Percentiles rank a stretch among this genome's conserved stretches.
Conservation (phyloP, 371 early-diverging fungal species). For the Choanephora cucurbitarum region DNA sequence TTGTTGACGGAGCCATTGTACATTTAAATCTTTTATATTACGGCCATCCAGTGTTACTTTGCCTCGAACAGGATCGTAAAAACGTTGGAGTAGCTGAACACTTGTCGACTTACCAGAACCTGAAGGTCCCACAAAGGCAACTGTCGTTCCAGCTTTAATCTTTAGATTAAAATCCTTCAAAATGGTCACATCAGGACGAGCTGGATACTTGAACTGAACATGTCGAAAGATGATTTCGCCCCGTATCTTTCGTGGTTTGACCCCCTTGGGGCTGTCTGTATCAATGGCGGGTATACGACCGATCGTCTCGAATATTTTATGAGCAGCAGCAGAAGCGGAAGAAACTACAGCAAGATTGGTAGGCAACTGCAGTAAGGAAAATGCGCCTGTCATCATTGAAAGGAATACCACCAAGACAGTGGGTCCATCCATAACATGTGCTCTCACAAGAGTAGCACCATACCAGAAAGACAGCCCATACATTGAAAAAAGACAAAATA, state of each 20-base stretch:
- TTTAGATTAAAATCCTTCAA: slow-evolving; percentile 57
- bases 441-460: slow-evolving; percentile 59
- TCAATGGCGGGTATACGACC: slow-evolving; percentile 75
- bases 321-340: slow-evolving; percentile 68
- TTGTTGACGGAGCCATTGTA: slow-evolving; percentile 57
- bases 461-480: slow-evolving; percentile 82
- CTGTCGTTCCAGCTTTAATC: slow-evolving; percentile 61
- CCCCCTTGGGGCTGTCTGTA: slow-evolving; percentile 43
- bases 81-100: slow-evolving; percentile 62
- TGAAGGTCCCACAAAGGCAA: slow-evolving; percentile 69
- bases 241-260: slow-evolving; percentile 23
- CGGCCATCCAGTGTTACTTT: slow-evolving; percentile 58
- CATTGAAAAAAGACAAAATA: slow-evolving; percentile 60
- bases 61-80: slow-evolving; percentile 64
- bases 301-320: slow-evolving; percentile 71
- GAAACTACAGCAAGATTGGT: slow-evolving; percentile 64
- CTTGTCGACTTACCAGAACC: slow-evolving; percentile 74
- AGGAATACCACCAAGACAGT: slow-evolving; percentile 69
- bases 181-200: slow-evolving; percentile 58
- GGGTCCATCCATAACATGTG: slow-evolving; percentile 50
- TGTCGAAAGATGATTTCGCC: slow-evolving; percentile 63
- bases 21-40: slow-evolving; percentile 51
- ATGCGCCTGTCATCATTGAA: slow-evolving; percentile 66
- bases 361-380: slow-evolving; percentile 43
- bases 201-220: slow-evolving; percentile 69